Base-by-base conservation (phyloP, 257 asterid species). In the Solanum sitiens region DNA sequence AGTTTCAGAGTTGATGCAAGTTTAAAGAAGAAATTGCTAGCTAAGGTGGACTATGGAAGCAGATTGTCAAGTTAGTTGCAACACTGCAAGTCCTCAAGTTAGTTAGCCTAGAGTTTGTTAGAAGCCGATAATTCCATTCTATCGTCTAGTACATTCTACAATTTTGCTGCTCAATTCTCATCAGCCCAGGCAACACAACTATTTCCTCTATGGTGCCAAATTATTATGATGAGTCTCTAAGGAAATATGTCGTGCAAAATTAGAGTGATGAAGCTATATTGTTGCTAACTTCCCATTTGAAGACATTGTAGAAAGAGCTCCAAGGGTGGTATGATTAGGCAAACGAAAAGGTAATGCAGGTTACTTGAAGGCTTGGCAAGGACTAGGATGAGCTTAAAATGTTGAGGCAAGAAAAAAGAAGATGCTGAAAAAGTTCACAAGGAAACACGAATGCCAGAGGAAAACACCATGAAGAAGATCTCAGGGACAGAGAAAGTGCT, bases 281-380 rank as follows among this genome's bases (percentile, higher is more conserved):
- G 86, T 50, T 79, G 83, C 91, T 94, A 23, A 87, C 87, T 80
- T 89, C 94, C 56, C 92, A 86, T 50, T 88, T 90, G 87, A 85
- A 91, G 90, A 90, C 84, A 27, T 83, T 92, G 27, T 92, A 93
- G 90, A 92, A 90, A 75, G 94, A 94, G 88, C 83, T 94, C 85
- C 89, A 87, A 79, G 88, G 87, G 71, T 95, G 96, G 98, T 89
- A 83, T 11, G 91, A 92, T 30, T 95, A 98, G 98, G 95, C 94
- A 2, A 93, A 89, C 7, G 92, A 93, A 90, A 95, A 94, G 92
- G 90, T 97, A 63, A 93, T 92, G 96, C 94, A 94, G 89, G 95
- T 93, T 63, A 92, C 98, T 72, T 86, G 89, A 68, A 93, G 92
- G 91, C 96, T 95, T 21, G 87, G 90, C n/a, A 94, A 94, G 91